Conservation (phyloP, 1,284 basidiomycete species). For the Wallemia ichthyophaga region DNA sequence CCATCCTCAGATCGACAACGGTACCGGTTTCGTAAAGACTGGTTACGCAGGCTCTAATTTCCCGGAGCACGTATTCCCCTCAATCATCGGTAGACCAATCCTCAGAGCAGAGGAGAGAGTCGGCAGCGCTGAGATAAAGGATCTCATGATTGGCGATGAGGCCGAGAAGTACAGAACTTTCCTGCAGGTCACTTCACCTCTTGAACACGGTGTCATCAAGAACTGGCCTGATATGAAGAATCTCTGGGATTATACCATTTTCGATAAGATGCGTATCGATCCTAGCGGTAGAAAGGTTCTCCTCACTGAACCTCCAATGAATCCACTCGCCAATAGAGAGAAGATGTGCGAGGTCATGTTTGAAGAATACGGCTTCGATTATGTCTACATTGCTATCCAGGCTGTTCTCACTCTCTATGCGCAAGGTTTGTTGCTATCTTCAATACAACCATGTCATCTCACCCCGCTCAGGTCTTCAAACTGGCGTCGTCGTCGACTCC, state of each 20-base stretch:
- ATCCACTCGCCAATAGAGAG: slow-evolving; percentile 74
- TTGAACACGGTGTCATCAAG: slow-evolving; percentile 96
- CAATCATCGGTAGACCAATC: slow-evolving; percentile 84
- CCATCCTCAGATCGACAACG: not conserved
- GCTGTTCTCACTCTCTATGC: slow-evolving; percentile 93
- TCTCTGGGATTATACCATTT: slow-evolving; percentile 84
- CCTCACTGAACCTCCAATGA: slow-evolving; percentile 98
- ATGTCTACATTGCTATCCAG: slow-evolving; percentile 94
- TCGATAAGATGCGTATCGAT: slow-evolving; percentile 66
- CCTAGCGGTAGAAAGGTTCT: slow-evolving; percentile 66
- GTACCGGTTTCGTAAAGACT: slow-evolving; percentile 53
- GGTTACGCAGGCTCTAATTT: slow-evolving; percentile 97
- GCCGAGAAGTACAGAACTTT: slow-evolving; percentile 80
- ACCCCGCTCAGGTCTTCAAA: slow-evolving; percentile 45
- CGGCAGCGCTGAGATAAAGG: slow-evolving; percentile 52
- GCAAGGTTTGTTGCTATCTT: slow-evolving; percentile 38
- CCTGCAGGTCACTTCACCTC: slow-evolving; percentile 84
- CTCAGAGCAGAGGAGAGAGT: slow-evolving; percentile 87
- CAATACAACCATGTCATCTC: not conserved
- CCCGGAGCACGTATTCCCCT: slow-evolving; percentile 92
- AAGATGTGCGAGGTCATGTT: slow-evolving; percentile 98
- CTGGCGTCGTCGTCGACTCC: slow-evolving; percentile 92
- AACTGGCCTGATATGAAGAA: slow-evolving; percentile 99
- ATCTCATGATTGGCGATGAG: slow-evolving; percentile 94
- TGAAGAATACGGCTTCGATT: slow-evolving; percentile 86